Percentiles rank a stretch among this genome's conserved stretches.
phyloP scores from a whole-genome alignment of 2,329 filamentous ascomycete genomes.

The Trichoderma koningiopsis region DNA sequence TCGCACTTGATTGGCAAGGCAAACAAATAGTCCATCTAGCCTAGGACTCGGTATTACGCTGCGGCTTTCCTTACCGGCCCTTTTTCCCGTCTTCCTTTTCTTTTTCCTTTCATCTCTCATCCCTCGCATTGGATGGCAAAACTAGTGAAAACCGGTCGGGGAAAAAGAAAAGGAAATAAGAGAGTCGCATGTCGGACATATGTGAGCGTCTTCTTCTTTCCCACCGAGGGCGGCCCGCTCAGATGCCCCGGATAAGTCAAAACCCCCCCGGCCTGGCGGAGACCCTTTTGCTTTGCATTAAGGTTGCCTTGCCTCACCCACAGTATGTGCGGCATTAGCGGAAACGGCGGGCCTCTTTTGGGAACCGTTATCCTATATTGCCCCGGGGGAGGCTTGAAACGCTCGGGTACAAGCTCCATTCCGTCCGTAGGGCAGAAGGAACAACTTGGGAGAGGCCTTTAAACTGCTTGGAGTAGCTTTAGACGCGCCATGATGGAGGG shows the following conservation, averaged over 20 bases:
- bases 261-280: neutral
- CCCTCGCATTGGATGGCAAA: neutral
- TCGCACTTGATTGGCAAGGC: conserved; percentile 3
- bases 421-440: neutral
- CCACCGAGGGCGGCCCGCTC: neutral
- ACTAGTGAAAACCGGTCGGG: neutral
- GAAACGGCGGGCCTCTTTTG: conserved; percentile 7
- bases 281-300: neutral
- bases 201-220: neutral
- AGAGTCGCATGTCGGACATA: neutral
- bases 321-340: neutral
- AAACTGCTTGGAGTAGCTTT: neutral
- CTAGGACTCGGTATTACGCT: neutral
- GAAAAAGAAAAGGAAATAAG: neutral
- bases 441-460: neutral
- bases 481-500: conserved; percentile 7
- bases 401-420: neutral
- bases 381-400: neutral
- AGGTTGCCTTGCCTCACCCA: neutral
- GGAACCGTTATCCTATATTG: neutral
- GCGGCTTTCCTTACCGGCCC: neutral
- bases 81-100: neutral
- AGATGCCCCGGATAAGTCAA: conserved; percentile 1
- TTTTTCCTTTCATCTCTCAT: neutral
- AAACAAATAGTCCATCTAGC: neutral